Base-by-base conservation (phyloP, 176 grass and related monocot species). In the Carex scoparia region DNA sequence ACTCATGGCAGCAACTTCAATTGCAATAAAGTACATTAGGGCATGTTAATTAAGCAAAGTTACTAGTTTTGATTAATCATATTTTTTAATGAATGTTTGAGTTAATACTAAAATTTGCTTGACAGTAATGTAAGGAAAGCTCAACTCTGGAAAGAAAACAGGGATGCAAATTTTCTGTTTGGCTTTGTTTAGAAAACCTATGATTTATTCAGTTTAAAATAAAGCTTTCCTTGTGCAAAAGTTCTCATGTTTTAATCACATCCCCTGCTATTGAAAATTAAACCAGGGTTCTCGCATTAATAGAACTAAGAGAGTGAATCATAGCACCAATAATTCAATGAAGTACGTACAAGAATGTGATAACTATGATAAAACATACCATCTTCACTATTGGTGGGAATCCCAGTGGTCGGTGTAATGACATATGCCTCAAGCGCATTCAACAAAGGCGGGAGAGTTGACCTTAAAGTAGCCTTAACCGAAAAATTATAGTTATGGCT, bases 1-100 rank as follows among this genome's bases (percentile, higher is more conserved):
- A 70, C 64, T 32, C 18, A 90, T 84, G 7, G 83, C 70, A 88
- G 32, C 60, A 65, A 88, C 91, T 90, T 31, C 46, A 84, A 35
- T 30, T 69, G 23, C 23, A 23, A 23, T 23, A 23, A 23, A 23
- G 23, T 23, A 23, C 23, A 23, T 23, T 23, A 23, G 23, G 23
- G 23, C 23, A 23, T 23, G 23, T 23, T 23, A 23, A 23, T 23
- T 23, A 23, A 23, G 23, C 23, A 23, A 23, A 23, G 23, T 23
- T 23, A 23, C 23, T 23, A 23, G 23, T 23, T 48, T 1, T 9
- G 1, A 1, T 9, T 48, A 48, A 9, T 9, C 1, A 48, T 48
- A 1, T 48, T 15, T 4, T 15, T 7, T 37, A 37, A 23, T 23
- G 23, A 23, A 23, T 23, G 23, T 23, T 23, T 23, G 23, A 1